Percentiles rank a stretch among this genome's conserved stretches.
Conservation (phyloP, 2,329 filamentous ascomycete species). For the Fusarium stilboides region DNA sequence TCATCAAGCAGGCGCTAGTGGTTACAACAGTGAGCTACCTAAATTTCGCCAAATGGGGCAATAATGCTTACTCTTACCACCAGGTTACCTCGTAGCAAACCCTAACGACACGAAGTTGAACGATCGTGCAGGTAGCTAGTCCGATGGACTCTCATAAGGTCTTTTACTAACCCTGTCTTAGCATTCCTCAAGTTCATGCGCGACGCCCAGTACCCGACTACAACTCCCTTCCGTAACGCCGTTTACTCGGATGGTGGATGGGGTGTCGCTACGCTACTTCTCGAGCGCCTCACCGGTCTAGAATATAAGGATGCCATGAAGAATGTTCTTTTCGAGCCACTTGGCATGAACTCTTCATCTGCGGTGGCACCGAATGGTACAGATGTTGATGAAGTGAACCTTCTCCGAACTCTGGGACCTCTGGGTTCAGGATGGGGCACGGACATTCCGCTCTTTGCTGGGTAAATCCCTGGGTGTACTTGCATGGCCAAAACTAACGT, state of each 20-base stretch:
- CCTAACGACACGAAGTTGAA: fast-evolving
- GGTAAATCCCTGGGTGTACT: constrained; percentile 23
- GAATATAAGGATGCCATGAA: constrained; percentile 31
- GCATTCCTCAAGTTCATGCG: constrained; percentile 29
- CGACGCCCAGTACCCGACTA: constrained; percentile 24
- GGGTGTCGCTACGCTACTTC: constrained; percentile 24
- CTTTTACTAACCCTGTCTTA: not conserved
- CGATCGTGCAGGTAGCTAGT: not conserved
- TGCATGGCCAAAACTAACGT: not conserved
- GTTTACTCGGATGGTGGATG: constrained; percentile 46
- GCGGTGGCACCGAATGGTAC: constrained; percentile 4
- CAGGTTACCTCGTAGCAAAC: not conserved
- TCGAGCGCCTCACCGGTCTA: constrained; percentile 32
- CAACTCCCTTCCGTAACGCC: constrained; percentile 31
- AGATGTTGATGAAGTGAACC: constrained; percentile 31
- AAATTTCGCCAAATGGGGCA: fast-evolving
- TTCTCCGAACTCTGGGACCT: not conserved
- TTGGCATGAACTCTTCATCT: constrained; percentile 29
- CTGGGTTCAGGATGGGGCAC: constrained; percentile 19
- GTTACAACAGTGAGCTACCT: constrained; percentile 4
- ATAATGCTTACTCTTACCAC: not conserved
- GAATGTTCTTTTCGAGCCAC: constrained; percentile 16
- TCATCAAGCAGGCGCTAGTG: constrained; percentile 41
- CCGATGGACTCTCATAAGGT: fast-evolving
- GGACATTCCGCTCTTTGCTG: constrained; percentile 42